phyloP scores from a whole-genome alignment of 805 yeast species.

The Lipomyces sp. region DNA sequence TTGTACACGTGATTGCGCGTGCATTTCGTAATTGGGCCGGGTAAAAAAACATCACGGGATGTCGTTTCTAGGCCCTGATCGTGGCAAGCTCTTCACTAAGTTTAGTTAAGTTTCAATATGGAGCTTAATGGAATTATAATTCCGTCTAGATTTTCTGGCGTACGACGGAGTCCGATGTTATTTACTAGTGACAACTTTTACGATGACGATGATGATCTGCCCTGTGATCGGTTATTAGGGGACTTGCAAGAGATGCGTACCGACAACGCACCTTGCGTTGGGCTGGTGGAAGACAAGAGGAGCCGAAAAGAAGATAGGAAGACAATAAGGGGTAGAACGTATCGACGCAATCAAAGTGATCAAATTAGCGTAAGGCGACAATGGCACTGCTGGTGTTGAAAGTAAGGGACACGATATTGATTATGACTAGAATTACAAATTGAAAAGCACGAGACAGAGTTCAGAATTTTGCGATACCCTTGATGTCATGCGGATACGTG shows the following conservation, averaged over 20 bases:
- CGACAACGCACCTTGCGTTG: background rate
- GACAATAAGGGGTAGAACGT: background rate
- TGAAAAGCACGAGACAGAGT: background rate
- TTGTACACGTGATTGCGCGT: background rate
- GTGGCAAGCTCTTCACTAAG: too few species aligned
- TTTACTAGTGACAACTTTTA: background rate
- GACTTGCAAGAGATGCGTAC: background rate
- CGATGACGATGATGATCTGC: background rate
- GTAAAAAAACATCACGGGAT: background rate
- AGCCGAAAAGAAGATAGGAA: background rate
- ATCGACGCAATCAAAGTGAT: constrained; percentile 8
- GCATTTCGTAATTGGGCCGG: background rate
- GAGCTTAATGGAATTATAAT: background rate
- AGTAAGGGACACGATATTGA: background rate
- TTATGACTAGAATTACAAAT: constrained; percentile 6
- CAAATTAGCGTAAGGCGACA: constrained; percentile 8
- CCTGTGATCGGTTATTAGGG: too few species aligned
- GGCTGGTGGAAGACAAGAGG: background rate
- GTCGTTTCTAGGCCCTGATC: too few species aligned
- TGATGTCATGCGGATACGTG: constrained; percentile 5
- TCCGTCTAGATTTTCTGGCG: constrained; percentile 2
- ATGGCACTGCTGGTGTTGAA: background rate
- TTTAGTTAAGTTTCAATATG: background rate
- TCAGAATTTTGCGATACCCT: constrained; percentile 1
- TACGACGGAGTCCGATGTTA: background rate